Base-by-base conservation (phyloP, 208 protist species). In the Leishmania gerbilli region DNA sequence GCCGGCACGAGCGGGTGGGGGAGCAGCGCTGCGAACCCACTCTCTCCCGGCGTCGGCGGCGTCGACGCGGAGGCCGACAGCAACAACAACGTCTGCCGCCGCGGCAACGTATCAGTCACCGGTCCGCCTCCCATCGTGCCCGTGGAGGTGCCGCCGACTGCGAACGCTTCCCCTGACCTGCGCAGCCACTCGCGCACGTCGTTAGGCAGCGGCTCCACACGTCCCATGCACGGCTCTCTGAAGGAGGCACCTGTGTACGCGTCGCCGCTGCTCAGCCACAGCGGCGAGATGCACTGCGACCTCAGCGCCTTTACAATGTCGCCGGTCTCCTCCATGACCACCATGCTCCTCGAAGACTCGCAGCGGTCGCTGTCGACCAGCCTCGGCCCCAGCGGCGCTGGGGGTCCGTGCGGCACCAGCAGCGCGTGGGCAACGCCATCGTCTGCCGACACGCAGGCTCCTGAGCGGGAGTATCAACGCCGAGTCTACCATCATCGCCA, bases 31-130 rank as follows among this genome's bases (percentile, higher is more conserved):
- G 31, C 72, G 1, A 45, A 42, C 51, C 51, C 47, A 27, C 51
- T 76, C 49, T 76, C 71, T 9, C 71, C 71, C 47, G n/a, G n/a
- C 34, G 71, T 21, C 49, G 71, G n/a, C n/a, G n/a, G 45, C n/a
- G 31, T 24, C 71, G 49, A 34, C 49, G 51, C 5, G 49, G 13
- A 27, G 34, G 24, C 6, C 17, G 51, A 5, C 71, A 15, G 15
- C n/a, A 15, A n/a, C 71, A 1, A 74, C 71, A 24, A 1, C 8
- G 27, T 24, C n/a, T 13, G 47, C 6, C 19, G 72, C n/a, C 72
- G 72, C 49, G 72, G 34, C 42, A 15, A 5, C 3, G 19, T 62
- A 21, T 76, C 19, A 7, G 11, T 5, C n/a, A 62, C n/a, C 21
- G 31, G 72, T 9, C 34, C 34, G 13, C 34, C 40, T 51, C 24